Evolutionary conservation across 352 stramenopile species (phyloP).

Genomic region (Pythium chondricola): DNA sequence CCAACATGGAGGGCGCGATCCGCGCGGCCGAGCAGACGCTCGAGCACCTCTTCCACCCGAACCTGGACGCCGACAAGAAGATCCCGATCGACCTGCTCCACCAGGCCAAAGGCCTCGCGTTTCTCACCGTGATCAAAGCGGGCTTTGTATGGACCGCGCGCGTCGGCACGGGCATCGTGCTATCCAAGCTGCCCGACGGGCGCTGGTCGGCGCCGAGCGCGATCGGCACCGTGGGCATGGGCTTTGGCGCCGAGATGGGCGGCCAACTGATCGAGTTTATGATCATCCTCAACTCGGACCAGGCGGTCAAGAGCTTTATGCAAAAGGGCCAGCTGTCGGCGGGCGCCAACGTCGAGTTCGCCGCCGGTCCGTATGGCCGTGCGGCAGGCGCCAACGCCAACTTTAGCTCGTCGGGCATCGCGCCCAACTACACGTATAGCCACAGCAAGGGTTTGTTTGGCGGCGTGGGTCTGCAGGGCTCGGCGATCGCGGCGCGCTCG

Average conservation of each 20-base stretch:
- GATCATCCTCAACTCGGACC: conserved; percentile 93
- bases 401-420: conserved; percentile 65
- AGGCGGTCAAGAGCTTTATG: conserved; percentile 88
- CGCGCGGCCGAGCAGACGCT: conserved; percentile 86
- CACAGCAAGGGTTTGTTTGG: conserved; percentile 84
- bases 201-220: conserved; percentile 94
- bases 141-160: conserved; percentile 85
- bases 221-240: conserved; percentile 90
- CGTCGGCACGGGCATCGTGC: conserved; percentile 88
- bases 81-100: conserved; percentile 90
- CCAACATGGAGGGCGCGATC: conserved; percentile 89
- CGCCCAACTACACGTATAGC: conserved; percentile 86
- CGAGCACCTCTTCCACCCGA: conserved; percentile 88
- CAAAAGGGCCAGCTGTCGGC: conserved; percentile 79
- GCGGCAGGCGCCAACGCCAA: conserved; percentile 71
- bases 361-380: conserved; percentile 71
- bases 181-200: conserved; percentile 91
- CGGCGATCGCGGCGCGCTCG: conserved; percentile 63
- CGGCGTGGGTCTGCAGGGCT: conserved; percentile 75
- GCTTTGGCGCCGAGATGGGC: conserved; percentile 71
- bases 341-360: conserved; percentile 78
- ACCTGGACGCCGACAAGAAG: conserved; percentile 77
- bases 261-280: conserved; percentile 84
- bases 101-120: conserved; percentile 86
- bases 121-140: conserved; percentile 90